Evolutionary conservation across 805 yeast species (phyloP).

Genomic region (Lachancea quebecensis): DNA sequence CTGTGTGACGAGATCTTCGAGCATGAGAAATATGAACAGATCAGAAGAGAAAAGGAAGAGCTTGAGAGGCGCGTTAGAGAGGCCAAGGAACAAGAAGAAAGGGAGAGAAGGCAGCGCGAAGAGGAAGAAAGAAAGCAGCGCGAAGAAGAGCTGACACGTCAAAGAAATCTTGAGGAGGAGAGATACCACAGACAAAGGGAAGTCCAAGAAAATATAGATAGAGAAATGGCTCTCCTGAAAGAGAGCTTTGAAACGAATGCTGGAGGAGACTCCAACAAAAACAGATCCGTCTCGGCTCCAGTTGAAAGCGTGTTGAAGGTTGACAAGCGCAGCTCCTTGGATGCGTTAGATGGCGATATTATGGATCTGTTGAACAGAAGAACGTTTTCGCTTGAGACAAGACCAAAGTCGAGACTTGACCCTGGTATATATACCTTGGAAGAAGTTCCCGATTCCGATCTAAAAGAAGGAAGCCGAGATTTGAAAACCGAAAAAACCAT

Average conservation of each 20-base stretch:
- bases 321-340: conserved; percentile 15
- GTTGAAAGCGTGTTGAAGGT: conserved; percentile 2
- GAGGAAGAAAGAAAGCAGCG: conserved; percentile 21
- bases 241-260: conserved; percentile 9
- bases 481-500: conserved; percentile 29
- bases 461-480: conserved; percentile 7
- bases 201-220: conserved; percentile 27
- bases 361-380: conserved; percentile 30
- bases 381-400: conserved; percentile 34
- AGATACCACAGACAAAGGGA: conserved; percentile 14
- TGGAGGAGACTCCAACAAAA: conserved; percentile 14
- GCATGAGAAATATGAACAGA: conserved; percentile 58
- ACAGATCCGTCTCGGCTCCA: conserved; percentile 37
- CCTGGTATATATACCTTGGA: conserved; percentile 34
- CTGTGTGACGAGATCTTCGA: conserved; percentile 71
- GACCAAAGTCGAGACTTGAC: conserved; percentile 40
- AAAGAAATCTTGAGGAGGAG: conserved; percentile 13
- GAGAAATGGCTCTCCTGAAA: conserved; percentile 18
- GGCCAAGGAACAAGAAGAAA: conserved; percentile 40
- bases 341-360: conserved; percentile 23
- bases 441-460: conserved; percentile 2
- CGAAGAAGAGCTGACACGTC: conserved; percentile 19
- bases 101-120: conserved; percentile 28
- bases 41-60: conserved; percentile 44
- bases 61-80: conserved; percentile 39